These are phyloP conservation scores for Xylaria arbuscula DNA, from an alignment of 2,329 filamentous ascomycete species.

Conservation along the genomic window DNA sequence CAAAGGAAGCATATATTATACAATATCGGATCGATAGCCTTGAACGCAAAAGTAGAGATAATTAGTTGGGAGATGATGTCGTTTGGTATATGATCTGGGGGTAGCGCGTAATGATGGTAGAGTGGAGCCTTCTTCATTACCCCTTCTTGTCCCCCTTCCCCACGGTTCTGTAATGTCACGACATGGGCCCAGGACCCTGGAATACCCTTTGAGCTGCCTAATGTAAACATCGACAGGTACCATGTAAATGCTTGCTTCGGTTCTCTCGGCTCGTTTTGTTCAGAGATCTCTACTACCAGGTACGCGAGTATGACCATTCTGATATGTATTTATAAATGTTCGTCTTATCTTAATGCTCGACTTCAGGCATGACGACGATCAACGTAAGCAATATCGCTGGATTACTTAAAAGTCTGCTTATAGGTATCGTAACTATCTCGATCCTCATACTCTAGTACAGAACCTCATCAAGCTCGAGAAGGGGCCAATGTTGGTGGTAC, in stretches of 20 bases:
- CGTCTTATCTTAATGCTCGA: not conserved
- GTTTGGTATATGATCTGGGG: not conserved
- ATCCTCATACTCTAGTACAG: not conserved
- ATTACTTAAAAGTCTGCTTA: not conserved
- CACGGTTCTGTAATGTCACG: slow-evolving; percentile 8
- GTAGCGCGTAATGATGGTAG: not conserved
- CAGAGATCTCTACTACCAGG: not conserved
- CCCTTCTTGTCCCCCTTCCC: no score
- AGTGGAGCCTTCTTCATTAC: slow-evolving; percentile 10
- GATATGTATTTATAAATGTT: not conserved
- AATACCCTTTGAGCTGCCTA: not conserved
- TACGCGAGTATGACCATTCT: not conserved
- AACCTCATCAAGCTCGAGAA: slow-evolving; percentile 19
- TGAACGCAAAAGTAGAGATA: no score
- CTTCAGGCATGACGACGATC: not conserved
- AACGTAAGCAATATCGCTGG: not conserved
- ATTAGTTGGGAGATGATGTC: not conserved
- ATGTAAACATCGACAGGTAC: not conserved
- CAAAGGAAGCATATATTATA: not conserved
- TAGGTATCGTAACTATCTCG: not conserved
- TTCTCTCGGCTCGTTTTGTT: not conserved
- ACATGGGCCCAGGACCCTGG: slow-evolving; percentile 10
- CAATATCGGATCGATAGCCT: not conserved
- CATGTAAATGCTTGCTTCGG: not conserved
- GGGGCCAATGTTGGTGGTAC: not conserved